These are phyloP conservation scores for Lanmaoa pseudosensibilis DNA, from an alignment of 768 basidiomycete genomes.

Conservation along the genomic window DNA sequence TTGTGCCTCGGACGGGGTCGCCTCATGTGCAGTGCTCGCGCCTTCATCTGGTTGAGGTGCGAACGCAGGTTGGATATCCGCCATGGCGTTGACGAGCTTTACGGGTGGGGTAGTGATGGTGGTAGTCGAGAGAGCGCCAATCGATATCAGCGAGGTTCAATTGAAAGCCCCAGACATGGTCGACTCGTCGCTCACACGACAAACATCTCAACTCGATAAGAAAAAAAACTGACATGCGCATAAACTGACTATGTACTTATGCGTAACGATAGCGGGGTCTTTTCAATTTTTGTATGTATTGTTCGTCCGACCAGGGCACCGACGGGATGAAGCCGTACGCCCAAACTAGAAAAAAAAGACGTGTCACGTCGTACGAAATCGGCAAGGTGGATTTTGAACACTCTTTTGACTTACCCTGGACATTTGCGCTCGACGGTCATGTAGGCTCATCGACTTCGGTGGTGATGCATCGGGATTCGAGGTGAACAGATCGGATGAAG, in stretches of 20 bases:
- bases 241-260: too few relatives aligned
- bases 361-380: neutral
- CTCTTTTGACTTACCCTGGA: slow-evolving; percentile 18
- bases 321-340: slow-evolving; percentile 28
- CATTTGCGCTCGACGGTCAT: slow-evolving; percentile 34
- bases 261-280: neutral
- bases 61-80: slow-evolving; percentile 36
- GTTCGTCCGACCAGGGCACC: slow-evolving; percentile 34
- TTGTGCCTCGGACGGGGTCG: slow-evolving; percentile 40
- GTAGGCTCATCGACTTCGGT: slow-evolving; percentile 31
- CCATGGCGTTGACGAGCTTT: slow-evolving; percentile 21
- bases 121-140: too few relatives aligned
- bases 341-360: slow-evolving; percentile 22
- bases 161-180: neutral
- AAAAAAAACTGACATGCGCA: too few relatives aligned
- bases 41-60: slow-evolving; percentile 44
- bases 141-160: neutral
- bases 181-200: neutral
- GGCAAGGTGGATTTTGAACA: neutral
- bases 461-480: slow-evolving; percentile 14
- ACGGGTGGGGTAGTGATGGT: neutral
- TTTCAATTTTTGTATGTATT: slow-evolving; percentile 20
- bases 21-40: slow-evolving; percentile 30
- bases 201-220: neutral
- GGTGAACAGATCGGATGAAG: neutral